These are phyloP conservation scores for Rhipidocladum racemiflorum DNA, from an alignment of 176 grass and related monocot species.

Conservation along the genomic window DNA sequence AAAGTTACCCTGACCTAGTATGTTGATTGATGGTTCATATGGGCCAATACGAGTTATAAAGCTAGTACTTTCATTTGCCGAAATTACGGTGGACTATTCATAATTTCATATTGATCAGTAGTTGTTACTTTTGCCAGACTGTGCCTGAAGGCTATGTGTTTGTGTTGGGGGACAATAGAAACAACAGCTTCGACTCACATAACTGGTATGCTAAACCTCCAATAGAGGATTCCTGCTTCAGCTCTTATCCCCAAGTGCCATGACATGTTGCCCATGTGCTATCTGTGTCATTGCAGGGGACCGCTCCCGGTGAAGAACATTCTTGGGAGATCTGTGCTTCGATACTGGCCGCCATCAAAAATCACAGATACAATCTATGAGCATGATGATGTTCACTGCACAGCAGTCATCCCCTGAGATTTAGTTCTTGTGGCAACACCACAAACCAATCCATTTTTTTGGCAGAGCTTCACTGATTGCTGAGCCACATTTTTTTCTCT, in stretches of 20 bases:
- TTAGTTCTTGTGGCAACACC: constrained; percentile 11
- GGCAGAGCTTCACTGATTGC: constrained; percentile 27
- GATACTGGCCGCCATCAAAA: constrained; percentile 93
- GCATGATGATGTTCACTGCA: constrained; percentile 36
- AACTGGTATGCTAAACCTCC: constrained; percentile 64
- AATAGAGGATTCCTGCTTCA: not conserved
- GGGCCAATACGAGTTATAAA: not conserved
- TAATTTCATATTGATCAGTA: constrained; percentile 17
- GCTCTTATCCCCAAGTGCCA: not conserved
- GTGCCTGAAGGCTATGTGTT: constrained; percentile 80
- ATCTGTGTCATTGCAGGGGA: constrained; percentile 57
- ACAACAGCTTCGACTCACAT: constrained; percentile 96
- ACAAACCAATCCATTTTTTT: constrained; percentile 11
- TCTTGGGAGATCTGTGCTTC: constrained; percentile 82
- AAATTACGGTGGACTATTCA: not conserved
- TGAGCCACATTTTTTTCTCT: constrained; percentile 20
- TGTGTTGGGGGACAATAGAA: constrained; percentile 91
- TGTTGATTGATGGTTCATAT: not conserved
- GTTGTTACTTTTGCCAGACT: constrained; percentile 41
- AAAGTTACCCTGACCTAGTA: not conserved
- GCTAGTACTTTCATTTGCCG: not conserved
- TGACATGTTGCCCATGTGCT: not conserved
- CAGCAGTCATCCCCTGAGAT: constrained; percentile 41
- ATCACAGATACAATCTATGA: constrained; percentile 88
- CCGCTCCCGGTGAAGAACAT: constrained; percentile 85